phyloP scores from a whole-genome alignment of 495 filamentous ascomycete species.

The Aspergillus taichungensis region DNA sequence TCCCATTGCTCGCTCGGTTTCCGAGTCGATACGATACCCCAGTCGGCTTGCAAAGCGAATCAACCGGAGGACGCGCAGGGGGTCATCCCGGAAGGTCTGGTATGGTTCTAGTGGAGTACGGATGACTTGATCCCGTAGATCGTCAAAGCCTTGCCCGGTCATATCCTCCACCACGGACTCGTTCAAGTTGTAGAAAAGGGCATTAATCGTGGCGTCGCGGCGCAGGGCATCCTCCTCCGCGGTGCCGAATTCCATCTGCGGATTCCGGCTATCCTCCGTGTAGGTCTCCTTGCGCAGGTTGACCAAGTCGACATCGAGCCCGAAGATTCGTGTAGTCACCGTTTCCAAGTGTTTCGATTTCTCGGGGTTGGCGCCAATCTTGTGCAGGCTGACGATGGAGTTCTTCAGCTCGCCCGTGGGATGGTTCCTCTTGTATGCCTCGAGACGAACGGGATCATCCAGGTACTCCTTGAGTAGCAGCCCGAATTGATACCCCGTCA shows the following conservation, averaged over 20 bases:
- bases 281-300: slow-evolving; percentile 93
- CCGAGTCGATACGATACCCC: slow-evolving; percentile 62
- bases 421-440: slow-evolving; percentile 40
- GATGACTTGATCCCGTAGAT: slow-evolving; percentile 64
- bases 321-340: slow-evolving; percentile 75
- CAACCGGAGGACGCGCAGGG: slow-evolving; percentile 77
- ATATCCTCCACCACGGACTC: slow-evolving; percentile 71
- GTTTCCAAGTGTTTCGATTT: slow-evolving; percentile 98
- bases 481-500: slow-evolving; percentile 84
- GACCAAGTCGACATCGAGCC: slow-evolving; percentile 86
- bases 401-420: slow-evolving; percentile 24
- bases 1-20: slow-evolving; percentile 65
- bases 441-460: slow-evolving; percentile 41
- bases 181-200: slow-evolving; percentile 91
- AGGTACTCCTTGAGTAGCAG: slow-evolving; percentile 53
- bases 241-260: slow-evolving; percentile 88
- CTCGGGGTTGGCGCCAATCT: slow-evolving; percentile 83
- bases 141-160: slow-evolving; percentile 60
- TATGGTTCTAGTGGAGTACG: slow-evolving; percentile 82
- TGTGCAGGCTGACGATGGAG: slow-evolving; percentile 49
- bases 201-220: slow-evolving; percentile 90
- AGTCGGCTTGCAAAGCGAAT: slow-evolving; percentile 85
- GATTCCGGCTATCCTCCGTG: slow-evolving; percentile 74
- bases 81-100: slow-evolving; percentile 93
- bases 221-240: slow-evolving; percentile 82